A percentile compares a stretch with the other conserved stretches of the same genome.
These are phyloP conservation scores for Linum tenue DNA, from an alignment of 345 rosid species.

Conservation along the genomic window DNA sequence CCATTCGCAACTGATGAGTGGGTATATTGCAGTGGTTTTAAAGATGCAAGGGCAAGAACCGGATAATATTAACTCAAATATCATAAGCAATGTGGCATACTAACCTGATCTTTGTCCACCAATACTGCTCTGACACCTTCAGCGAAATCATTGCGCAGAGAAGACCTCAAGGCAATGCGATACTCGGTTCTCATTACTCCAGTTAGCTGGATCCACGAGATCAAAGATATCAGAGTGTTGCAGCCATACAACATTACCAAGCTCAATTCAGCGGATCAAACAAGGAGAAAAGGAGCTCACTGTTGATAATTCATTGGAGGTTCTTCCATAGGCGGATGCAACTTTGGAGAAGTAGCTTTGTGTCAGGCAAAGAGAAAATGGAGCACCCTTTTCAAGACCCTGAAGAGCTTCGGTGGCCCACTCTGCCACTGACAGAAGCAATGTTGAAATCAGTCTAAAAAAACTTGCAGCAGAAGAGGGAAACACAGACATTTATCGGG, in stretches of 20 bases:
- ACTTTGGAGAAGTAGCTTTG: conserved; percentile 62
- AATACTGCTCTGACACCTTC: conserved; percentile 95
- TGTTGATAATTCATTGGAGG: conserved; percentile 40
- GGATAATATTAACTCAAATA: neutral
- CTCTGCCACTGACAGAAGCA: conserved; percentile 39
- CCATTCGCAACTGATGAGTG: neutral
- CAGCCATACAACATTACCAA: neutral
- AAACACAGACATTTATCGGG: neutral
- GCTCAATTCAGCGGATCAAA: neutral
- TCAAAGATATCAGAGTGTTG: conserved; percentile 6
- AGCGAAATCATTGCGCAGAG: conserved; percentile 55
- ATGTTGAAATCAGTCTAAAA: neutral
- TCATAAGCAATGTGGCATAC: conserved; percentile 7
- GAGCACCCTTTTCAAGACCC: conserved; percentile 75
- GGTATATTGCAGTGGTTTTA: neutral
- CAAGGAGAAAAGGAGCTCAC: conserved; percentile 31
- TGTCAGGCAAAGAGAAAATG: conserved; percentile 83
- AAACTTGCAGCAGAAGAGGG: neutral
- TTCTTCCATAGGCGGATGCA: conserved; percentile 52
- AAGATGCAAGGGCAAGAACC: neutral
- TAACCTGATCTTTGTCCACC: conserved; percentile 92
- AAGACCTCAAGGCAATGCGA: conserved; percentile 70
- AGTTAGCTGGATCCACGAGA: conserved; percentile 36
- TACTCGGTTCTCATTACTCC: conserved; percentile 89
- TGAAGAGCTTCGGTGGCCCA: conserved; percentile 89